Evolutionary conservation across 2,329 filamentous ascomycete species (phyloP).

Genomic region (Westerdykella aurantiaca): DNA sequence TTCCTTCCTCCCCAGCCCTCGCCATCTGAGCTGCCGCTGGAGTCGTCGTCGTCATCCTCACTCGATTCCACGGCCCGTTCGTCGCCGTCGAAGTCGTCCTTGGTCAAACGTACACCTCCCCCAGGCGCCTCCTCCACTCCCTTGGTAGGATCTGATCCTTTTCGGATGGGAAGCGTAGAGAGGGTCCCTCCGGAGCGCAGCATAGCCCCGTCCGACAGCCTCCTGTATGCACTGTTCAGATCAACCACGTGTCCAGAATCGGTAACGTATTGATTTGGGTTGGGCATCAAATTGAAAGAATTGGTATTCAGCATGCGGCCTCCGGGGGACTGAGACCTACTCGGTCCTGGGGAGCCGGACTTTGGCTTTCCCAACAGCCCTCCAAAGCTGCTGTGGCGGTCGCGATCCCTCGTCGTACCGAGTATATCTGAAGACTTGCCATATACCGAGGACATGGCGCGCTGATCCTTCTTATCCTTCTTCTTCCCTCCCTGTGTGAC

Average conservation of each 20-base stretch:
- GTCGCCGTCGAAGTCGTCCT: constrained; percentile 58
- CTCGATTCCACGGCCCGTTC: constrained; percentile 59
- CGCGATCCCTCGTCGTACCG: constrained; percentile 16
- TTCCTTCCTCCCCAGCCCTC: constrained; percentile 49
- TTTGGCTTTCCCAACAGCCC: constrained; percentile 35
- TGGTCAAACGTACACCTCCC: constrained; percentile 50
- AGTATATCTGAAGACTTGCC: constrained; percentile 23
- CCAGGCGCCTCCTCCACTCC: constrained; percentile 43
- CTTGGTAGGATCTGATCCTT: constrained; percentile 38
- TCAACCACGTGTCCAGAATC: constrained; percentile 60
- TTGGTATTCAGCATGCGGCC: constrained; percentile 45
- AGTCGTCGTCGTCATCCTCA: constrained; percentile 52
- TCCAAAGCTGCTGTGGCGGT: constrained; percentile 37
- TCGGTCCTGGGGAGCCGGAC: constrained; percentile 36
- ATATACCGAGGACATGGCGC: constrained; percentile 44
- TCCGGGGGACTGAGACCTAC: constrained; percentile 35
- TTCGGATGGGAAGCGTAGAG: constrained; percentile 55
- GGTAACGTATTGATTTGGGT: constrained; percentile 46
- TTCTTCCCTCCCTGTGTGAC: constrained; percentile 41
- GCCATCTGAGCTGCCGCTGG: constrained; percentile 57
- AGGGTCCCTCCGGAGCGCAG: constrained; percentile 59
- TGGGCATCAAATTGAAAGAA: constrained; percentile 40
- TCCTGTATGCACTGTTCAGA: constrained; percentile 63
- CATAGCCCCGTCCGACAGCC: constrained; percentile 66
- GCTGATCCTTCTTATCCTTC: constrained; percentile 26